Evolutionary conservation across 345 rosid genomes (phyloP), one percentile per base, ranked within the genome.

Genomic region (Fremontodendron californicum): DNA sequence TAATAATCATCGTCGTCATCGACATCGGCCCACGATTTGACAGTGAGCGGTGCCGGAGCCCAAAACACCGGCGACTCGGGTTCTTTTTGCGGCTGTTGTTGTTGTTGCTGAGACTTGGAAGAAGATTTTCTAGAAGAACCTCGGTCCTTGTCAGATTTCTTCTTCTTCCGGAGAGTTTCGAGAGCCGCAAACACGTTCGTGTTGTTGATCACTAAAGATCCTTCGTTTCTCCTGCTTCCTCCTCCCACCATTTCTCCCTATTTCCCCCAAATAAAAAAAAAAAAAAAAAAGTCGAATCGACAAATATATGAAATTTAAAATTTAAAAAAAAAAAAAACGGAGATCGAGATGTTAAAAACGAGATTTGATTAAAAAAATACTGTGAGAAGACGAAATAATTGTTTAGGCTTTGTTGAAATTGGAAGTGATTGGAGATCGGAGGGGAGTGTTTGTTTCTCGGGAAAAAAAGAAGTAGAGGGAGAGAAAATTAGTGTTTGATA

Each of bases 181-280:
- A 89, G 80, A 54, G 92, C 92, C 1, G 90, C 90, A 68, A 89
- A 89, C 81, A 87, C 89, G 68, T 89, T 89, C 18, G 84, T 87
- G 66, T 79, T 89, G 82, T 84, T 87, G 42, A 86, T 86, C 82
- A 79, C 83, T 63, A 82, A 73, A 73, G 90, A 86, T 72, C 87
- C 92, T 6, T 87, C 90, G 16, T 78, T 85, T 83, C 87, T 84
- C 82, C 79, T 83, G 84, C 85, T 83, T 67, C 88, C 86, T 54
- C 89, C 92, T 64, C 80, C 88, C 80, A 80, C 88, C 84, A 87
- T 81, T 76, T 76, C 75, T 80, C 74, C 43, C 74, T 55, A 63
- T 43, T 29, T 40, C 62, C 57, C 29, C 19, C 46, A 18, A 40
- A 60, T 48, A 27, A 19, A 48, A 60, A 6, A 62, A 68, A 27